Evolutionary conservation across 208 protist genomes (phyloP).

Genomic region (Tritrichomonas foetus): DNA sequence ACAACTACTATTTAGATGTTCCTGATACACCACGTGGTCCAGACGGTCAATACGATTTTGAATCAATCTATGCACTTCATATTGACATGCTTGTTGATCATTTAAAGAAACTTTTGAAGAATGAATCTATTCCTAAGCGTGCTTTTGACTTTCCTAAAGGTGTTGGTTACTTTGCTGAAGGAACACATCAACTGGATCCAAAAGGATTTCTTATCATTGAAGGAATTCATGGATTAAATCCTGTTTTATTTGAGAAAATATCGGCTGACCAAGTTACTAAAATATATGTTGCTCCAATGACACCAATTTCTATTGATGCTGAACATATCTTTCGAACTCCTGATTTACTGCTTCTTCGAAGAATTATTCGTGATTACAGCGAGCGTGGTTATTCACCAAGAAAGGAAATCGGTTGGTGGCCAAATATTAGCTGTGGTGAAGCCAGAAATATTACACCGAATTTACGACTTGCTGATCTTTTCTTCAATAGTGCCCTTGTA

Average conservation of each 20-base stretch:
- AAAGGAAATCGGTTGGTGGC: background rate
- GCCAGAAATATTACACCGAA: background rate
- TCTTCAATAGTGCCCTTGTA: background rate
- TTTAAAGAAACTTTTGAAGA: background rate
- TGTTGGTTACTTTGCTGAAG: background rate
- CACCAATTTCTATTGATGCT: background rate
- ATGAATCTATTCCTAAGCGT: background rate
- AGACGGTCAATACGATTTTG: background rate
- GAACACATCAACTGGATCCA: background rate
- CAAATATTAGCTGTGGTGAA: background rate
- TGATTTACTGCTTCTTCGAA: background rate
- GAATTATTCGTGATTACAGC: background rate
- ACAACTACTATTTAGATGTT: background rate
- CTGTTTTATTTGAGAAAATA: background rate
- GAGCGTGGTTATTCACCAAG: background rate
- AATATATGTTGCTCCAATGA: constrained; percentile 19
- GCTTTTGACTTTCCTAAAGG: background rate
- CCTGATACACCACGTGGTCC: background rate
- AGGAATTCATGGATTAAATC: constrained; percentile 16
- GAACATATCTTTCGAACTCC: background rate
- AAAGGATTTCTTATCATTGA: background rate
- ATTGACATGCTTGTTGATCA: background rate
- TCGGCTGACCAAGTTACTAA: background rate
- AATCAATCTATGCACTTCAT: background rate
- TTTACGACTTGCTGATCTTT: background rate